phyloP scores from a whole-genome alignment of 2,329 filamentous ascomycete genomes.

The Rhexocercosporidium sp. region DNA sequence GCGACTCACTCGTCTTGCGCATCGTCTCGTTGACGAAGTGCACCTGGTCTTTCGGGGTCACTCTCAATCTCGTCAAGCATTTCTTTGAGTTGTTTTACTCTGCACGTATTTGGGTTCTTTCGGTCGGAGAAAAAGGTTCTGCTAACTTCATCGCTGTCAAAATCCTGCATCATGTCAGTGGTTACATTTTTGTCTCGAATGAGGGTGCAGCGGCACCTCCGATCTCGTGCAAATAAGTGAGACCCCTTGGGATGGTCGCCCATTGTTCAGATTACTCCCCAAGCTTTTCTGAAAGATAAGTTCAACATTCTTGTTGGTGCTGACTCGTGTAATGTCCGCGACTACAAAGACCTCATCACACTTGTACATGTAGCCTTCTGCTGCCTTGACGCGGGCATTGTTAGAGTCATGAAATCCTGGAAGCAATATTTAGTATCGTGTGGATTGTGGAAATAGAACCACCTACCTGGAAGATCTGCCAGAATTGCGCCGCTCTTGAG shows the following conservation, averaged over 20 bases:
- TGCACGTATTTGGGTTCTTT: too few relatives aligned
- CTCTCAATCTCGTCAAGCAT: too few relatives aligned
- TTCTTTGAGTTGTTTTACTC: too few relatives aligned
- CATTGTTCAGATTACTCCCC: background rate
- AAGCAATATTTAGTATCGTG: background rate
- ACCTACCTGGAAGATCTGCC: background rate
- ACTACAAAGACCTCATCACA: slow-evolving; percentile 25
- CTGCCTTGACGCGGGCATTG: slow-evolving; percentile 19
- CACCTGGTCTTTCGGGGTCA: too few relatives aligned
- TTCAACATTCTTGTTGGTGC: slow-evolving; percentile 17
- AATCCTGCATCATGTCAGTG: too few relatives aligned
- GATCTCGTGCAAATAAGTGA: background rate
- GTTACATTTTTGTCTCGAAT: too few relatives aligned
- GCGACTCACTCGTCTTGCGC: too few relatives aligned
- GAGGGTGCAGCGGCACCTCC: too few relatives aligned
- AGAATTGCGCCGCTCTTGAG: too few relatives aligned
- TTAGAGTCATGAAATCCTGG: slow-evolving; percentile 23
- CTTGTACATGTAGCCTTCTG: slow-evolving; percentile 19
- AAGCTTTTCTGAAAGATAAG: background rate
- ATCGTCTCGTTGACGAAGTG: too few relatives aligned
- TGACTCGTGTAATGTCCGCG: slow-evolving; percentile 18
- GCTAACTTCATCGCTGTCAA: too few relatives aligned
- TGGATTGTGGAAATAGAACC: background rate
- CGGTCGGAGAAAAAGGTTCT: too few relatives aligned
- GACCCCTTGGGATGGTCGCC: slow-evolving; percentile 22